Percentiles rank a stretch among this genome's conserved stretches.
These are phyloP conservation scores for Leccinum subgranulosum DNA, from an alignment of 768 basidiomycete genomes.

Conservation along the genomic window DNA sequence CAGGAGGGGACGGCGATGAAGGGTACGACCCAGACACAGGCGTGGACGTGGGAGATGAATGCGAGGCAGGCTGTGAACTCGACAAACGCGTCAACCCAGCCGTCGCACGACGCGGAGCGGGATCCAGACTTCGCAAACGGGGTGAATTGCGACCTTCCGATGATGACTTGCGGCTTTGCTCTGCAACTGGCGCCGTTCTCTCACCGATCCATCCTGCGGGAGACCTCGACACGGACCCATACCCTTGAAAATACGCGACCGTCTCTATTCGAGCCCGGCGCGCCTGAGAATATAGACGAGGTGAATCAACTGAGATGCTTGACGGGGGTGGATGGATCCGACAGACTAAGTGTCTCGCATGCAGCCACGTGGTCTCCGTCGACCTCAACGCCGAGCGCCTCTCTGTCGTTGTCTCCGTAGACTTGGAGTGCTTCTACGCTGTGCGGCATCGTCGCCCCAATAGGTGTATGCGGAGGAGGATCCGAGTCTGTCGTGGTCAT, in stretches of 20 bases:
- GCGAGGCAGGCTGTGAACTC: too few relatives aligned
- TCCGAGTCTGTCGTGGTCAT: constrained; percentile 28
- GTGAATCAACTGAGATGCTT: constrained; percentile 14
- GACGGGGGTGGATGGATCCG: constrained; percentile 13
- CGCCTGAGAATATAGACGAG: neutral
- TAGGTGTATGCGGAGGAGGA: constrained; percentile 26
- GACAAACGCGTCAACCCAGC: too few relatives aligned
- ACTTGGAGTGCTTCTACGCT: constrained; percentile 4
- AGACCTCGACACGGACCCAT: constrained; percentile 10
- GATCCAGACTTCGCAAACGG: too few relatives aligned
- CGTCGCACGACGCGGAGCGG: too few relatives aligned
- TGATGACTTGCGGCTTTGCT: neutral
- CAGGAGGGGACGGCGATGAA: too few relatives aligned
- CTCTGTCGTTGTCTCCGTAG: constrained; percentile 13
- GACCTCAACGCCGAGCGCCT: too few relatives aligned
- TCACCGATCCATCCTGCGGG: constrained; percentile 3
- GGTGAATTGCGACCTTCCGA: neutral
- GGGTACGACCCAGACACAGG: too few relatives aligned
- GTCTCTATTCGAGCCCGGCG: neutral
- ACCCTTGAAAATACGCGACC: constrained; percentile 3
- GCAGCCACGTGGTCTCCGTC: neutral
- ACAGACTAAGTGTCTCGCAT: constrained; percentile 3
- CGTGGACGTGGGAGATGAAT: too few relatives aligned
- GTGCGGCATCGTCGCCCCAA: constrained; percentile 8
- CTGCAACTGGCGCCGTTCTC: neutral